These are phyloP conservation scores for Globisporangium paroecandrum DNA, from an alignment of 352 stramenopile species.

Conservation along the genomic window DNA sequence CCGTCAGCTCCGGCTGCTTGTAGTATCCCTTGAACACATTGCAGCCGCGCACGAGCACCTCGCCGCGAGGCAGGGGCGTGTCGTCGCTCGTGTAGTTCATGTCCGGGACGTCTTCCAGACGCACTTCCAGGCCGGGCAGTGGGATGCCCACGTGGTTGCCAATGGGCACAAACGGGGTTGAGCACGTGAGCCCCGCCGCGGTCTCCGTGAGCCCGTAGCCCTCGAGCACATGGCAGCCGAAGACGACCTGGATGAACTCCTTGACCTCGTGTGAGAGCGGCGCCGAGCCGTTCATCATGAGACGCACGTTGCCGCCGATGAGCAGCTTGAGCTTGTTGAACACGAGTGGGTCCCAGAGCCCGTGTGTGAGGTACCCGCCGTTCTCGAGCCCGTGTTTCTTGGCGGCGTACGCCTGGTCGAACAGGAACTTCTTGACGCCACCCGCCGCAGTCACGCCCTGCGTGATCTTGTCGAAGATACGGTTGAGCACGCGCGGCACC, in stretches of 20 bases:
- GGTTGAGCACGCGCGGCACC: slow-evolving; percentile 9
- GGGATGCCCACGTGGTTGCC: slow-evolving; percentile 8
- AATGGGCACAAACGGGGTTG: slow-evolving; percentile 1
- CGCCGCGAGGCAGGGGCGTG: not conserved
- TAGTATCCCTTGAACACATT: slow-evolving; percentile 9
- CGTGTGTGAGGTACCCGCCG: slow-evolving; percentile 38
- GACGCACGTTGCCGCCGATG: slow-evolving; percentile 82
- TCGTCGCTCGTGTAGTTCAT: slow-evolving; percentile 6
- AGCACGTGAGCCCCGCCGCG: slow-evolving; percentile 61
- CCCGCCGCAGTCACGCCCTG: slow-evolving; percentile 63
- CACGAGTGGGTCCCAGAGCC: slow-evolving; percentile 91
- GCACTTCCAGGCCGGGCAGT: slow-evolving; percentile 1
- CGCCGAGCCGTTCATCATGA: slow-evolving; percentile 92
- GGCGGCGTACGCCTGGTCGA: slow-evolving; percentile 73
- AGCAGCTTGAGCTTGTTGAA: slow-evolving; percentile 92
- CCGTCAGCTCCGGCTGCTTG: not conserved
- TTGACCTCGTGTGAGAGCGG: slow-evolving; percentile 89
- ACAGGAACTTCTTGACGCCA: slow-evolving; percentile 87
- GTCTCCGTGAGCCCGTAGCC: slow-evolving; percentile 95
- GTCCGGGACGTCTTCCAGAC: not conserved
- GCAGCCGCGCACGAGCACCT: slow-evolving; percentile 4
- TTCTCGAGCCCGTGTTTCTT: slow-evolving; percentile 67
- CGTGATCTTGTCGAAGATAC: slow-evolving; percentile 86
- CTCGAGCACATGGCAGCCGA: slow-evolving; percentile 88
- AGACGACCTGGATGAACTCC: slow-evolving; percentile 90